These are phyloP conservation scores for Asterochloris sp. DNA, from an alignment of 139 green algal genomes.

Conservation along the genomic window DNA sequence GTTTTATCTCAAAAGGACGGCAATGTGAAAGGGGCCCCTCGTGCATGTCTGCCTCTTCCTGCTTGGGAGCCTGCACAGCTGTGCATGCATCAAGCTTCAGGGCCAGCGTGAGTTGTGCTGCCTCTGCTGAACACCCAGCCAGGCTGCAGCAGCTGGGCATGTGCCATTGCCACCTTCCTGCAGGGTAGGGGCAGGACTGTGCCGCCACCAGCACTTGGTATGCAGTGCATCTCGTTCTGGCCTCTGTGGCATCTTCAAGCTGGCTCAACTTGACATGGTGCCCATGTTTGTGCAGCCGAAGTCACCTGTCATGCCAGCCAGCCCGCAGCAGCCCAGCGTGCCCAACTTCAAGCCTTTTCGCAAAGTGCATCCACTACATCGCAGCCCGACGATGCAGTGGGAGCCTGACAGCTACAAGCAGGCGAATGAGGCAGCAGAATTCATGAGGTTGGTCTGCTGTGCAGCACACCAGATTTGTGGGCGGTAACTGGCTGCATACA, in stretches of 20 bases:
- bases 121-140: too few species aligned
- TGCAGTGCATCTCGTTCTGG: background rate
- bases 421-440: background rate
- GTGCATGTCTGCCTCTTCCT: too few species aligned
- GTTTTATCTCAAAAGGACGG: too few species aligned
- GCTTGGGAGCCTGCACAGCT: too few species aligned
- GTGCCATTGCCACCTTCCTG: background rate
- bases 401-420: background rate
- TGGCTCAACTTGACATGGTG: too few species aligned
- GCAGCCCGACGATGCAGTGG: background rate
- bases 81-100: too few species aligned
- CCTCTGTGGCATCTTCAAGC: background rate
- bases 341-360: conserved; percentile 9
- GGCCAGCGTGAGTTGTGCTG: too few species aligned
- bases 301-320: background rate
- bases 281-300: background rate
- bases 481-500: background rate
- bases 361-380: background rate
- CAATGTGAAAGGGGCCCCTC: too few species aligned
- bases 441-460: background rate
- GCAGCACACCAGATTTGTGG: background rate
- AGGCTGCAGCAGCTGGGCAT: background rate
- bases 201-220: background rate
- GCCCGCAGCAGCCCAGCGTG: too few species aligned
- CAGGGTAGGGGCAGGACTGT: background rate